Evolutionary conservation across 106 monocot species (phyloP).

Genomic region (Dendrobium officinale): DNA sequence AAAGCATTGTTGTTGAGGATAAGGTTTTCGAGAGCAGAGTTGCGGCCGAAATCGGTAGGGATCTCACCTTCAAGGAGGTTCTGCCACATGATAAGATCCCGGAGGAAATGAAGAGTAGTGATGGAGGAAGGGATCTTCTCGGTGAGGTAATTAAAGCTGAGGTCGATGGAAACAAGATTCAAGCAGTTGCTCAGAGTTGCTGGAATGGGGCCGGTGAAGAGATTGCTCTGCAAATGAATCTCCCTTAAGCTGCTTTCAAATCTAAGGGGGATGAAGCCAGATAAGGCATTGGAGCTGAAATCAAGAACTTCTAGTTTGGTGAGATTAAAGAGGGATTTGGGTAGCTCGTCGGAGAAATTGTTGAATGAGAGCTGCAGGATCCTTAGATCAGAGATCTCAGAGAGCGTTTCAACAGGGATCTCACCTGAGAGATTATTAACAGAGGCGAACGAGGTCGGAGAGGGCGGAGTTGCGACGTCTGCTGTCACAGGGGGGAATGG

Average conservation of each 20-base stretch:
- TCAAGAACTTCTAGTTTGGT: slow-evolving; percentile 46
- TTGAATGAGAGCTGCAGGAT: slow-evolving; percentile 42
- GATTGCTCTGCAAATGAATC: slow-evolving; percentile 76
- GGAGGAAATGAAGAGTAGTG: slow-evolving; percentile 35
- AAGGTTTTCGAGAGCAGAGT: slow-evolving; percentile 49
- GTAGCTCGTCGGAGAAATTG: slow-evolving; percentile 35
- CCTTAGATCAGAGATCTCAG: slow-evolving; percentile 21
- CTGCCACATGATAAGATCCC: slow-evolving; percentile 85
- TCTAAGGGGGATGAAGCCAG: slow-evolving; percentile 38
- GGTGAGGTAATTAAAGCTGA: slow-evolving; percentile 76
- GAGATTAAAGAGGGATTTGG: slow-evolving; percentile 26
- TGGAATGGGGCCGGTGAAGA: slow-evolving; percentile 50
- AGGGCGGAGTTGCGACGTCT: too few relatives aligned
- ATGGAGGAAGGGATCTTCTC: slow-evolving; percentile 56
- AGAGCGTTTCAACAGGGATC: slow-evolving; percentile 20
- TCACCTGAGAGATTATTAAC: slow-evolving; percentile 74
- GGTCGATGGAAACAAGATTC: slow-evolving; percentile 55
- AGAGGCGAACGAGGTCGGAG: not conserved
- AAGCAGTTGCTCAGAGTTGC: slow-evolving; percentile 52
- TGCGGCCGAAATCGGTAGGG: slow-evolving; percentile 37
- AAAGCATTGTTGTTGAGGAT: slow-evolving; percentile 88
- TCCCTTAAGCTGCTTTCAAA: slow-evolving; percentile 24
- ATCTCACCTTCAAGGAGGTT: slow-evolving; percentile 72
- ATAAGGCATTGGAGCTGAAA: slow-evolving; percentile 57
- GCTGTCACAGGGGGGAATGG: too few relatives aligned